These are phyloP conservation scores for Biscutella auriculata DNA, from an alignment of 441 rosid genomes.

Conservation along the genomic window DNA sequence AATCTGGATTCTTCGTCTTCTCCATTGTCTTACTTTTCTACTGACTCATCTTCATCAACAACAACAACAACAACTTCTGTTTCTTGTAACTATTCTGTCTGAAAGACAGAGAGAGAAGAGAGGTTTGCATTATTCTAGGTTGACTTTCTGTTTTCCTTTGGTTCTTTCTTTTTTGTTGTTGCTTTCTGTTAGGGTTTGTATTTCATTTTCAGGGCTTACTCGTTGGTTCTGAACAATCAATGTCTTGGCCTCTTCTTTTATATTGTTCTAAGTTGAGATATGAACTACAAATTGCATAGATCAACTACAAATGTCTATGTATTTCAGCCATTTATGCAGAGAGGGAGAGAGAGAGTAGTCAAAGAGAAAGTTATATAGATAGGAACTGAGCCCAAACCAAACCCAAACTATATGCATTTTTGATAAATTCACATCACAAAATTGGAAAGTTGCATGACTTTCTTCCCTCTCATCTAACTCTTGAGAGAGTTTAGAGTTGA, in stretches of 20 bases:
- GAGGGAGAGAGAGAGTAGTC: no score
- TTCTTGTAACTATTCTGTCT: constrained; percentile 43
- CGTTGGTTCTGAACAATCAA: constrained; percentile 21
- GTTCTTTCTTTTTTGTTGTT: neutral
- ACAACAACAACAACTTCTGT: constrained; percentile 35
- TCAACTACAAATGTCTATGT: no score
- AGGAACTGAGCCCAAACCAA: no score
- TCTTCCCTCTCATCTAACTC: no score
- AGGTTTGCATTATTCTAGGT: constrained; percentile 3
- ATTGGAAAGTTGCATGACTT: no score
- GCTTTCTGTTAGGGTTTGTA: constrained; percentile 14
- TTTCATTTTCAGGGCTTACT: constrained; percentile 13
- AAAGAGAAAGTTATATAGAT: neutral
- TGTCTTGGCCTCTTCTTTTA: constrained; percentile 14
- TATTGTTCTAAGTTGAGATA: neutral
- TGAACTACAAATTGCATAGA: no score
- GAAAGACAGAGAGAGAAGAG: constrained; percentile 2
- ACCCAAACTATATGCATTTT: no score
- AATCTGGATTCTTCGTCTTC: constrained; percentile 22
- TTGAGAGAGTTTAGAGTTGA: no score
- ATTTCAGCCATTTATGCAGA: no score
- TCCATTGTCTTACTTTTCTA: constrained; percentile 20
- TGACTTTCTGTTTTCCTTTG: constrained; percentile 12
- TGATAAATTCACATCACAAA: no score
- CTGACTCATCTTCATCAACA: constrained; percentile 31